These are phyloP conservation scores for Coemansia sp. DNA, from an alignment of 192 early-diverging fungal species.

Conservation along the genomic window DNA sequence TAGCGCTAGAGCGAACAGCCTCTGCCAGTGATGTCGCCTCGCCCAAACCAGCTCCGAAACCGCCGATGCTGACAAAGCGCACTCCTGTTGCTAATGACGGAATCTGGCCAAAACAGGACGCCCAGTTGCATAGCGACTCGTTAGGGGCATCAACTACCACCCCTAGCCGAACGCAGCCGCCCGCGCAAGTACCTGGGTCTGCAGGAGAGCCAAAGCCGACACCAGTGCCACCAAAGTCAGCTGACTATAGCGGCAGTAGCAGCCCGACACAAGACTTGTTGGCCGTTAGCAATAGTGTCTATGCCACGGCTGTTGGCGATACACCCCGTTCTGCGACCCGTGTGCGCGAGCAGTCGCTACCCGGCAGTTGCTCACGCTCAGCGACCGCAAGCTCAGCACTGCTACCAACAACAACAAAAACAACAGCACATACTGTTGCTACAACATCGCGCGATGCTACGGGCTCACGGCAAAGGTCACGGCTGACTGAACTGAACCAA, in stretches of 20 bases:
- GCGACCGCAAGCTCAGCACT: background rate
- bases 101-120: conserved; percentile 4
- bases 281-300: conserved; percentile 17
- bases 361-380: background rate
- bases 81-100: conserved; percentile 5
- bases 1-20: conserved; percentile 22
- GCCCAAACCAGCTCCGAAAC: conserved; percentile 3
- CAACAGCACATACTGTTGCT: background rate
- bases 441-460: background rate
- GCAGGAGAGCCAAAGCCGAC: background rate
- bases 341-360: background rate
- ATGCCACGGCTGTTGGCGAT: background rate
- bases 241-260: conserved; percentile 2
- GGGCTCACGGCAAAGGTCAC: conserved; percentile 8
- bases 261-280: conserved; percentile 7
- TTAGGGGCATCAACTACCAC: background rate
- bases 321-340: background rate
- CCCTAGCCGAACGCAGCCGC: background rate
- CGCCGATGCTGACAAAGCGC: conserved; percentile 18
- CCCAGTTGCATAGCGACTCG: background rate
- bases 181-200: background rate
- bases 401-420: background rate
- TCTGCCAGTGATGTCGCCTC: background rate
- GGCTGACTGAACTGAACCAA: conserved; percentile 29
- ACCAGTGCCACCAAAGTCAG: background rate